Evolutionary conservation across 1,139 yeast genomes (phyloP), one percentile per base, ranked within the genome.

Genomic region (Saccharomycopsis hybrid): DNA sequence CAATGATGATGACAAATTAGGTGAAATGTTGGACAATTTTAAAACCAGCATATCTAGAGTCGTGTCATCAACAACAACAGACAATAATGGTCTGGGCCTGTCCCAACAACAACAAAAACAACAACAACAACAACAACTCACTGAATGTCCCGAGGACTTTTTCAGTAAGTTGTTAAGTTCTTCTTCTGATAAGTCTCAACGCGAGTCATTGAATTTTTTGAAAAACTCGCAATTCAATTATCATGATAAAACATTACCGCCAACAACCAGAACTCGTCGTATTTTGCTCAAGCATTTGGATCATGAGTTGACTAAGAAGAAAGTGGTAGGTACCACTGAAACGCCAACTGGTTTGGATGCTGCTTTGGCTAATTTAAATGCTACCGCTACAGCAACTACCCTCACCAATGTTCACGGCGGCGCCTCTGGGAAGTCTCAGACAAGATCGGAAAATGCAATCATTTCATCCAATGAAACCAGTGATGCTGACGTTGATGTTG

Each of bases 141-240:
- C n/a, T n/a, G n/a, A n/a, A 5, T 36, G 39, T n/a, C 39, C 39
- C 5, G 24, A 8, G 18, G 18, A 40, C 5, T 52, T 46, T 35
- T 49, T 52, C 37, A 35, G 18, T 33, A 27, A 44, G 13, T 41
- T 47, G 36, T 30, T 52, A 5, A 33, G 18, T 8, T 33, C 7
- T 13, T 42, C 45, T 9, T 33, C 47, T 32, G 55, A 52, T 35
- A 50, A 52, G 40, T 44, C 49, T 11, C 11, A 43, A 1, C 30
- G 45, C 3, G 55, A 50, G 33, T 43, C 48, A 27, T 7, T 43
- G 5, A 52, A 52, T 41, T 50, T 13, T 27, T 43, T 52, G 37
- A 29, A 42, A 30, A 52, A 52, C 32, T 39, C 51, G 5, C 44
- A 27, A 18, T 27, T 30, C 5, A 13, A 39, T 31, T 40, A 28